phyloP scores from a whole-genome alignment of 257 asterid genomes.

The Gentiana macrophylla region DNA sequence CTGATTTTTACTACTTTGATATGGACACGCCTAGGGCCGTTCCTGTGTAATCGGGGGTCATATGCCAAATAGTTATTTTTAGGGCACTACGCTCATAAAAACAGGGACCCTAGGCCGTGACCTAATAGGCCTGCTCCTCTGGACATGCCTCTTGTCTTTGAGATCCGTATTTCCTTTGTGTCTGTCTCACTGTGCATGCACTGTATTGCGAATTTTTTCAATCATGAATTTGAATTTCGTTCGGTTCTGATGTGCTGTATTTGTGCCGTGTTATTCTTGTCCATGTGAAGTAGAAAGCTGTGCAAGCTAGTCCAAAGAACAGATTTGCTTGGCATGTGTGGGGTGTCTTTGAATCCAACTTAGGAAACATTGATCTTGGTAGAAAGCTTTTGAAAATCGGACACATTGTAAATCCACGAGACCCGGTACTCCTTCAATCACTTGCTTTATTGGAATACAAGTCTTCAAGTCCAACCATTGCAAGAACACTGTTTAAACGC shows the following conservation, averaged over 20 bases:
- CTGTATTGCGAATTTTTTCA: background rate
- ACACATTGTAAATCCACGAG: conserved; percentile 80
- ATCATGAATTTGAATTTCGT: background rate
- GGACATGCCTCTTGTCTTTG: background rate
- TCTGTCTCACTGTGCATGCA: too few species aligned
- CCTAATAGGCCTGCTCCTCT: too few species aligned
- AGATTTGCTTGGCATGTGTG: conserved; percentile 98
- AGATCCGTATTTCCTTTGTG: background rate
- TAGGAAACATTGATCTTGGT: conserved; percentile 59
- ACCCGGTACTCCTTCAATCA: conserved; percentile 92
- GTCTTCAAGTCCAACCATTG: conserved; percentile 63
- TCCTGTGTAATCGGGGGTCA: too few species aligned
- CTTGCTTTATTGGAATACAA: conserved; percentile 74
- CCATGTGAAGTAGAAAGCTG: conserved; percentile 54
- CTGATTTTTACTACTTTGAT: background rate
- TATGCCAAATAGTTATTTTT: too few species aligned
- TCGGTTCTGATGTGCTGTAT: background rate
- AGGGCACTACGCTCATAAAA: too few species aligned
- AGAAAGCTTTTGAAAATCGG: conserved; percentile 86
- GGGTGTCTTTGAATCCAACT: conserved; percentile 87
- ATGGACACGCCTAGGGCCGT: too few species aligned
- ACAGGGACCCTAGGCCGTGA: too few species aligned
- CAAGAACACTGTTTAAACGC: conserved; percentile 56
- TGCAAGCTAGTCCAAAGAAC: conserved; percentile 93
- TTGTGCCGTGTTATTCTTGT: background rate